Percentiles rank a stretch among this genome's conserved stretches.
Conservation (phyloP, 2,329 filamentous ascomycete species). For the Magnaporthiopsis poae region DNA sequence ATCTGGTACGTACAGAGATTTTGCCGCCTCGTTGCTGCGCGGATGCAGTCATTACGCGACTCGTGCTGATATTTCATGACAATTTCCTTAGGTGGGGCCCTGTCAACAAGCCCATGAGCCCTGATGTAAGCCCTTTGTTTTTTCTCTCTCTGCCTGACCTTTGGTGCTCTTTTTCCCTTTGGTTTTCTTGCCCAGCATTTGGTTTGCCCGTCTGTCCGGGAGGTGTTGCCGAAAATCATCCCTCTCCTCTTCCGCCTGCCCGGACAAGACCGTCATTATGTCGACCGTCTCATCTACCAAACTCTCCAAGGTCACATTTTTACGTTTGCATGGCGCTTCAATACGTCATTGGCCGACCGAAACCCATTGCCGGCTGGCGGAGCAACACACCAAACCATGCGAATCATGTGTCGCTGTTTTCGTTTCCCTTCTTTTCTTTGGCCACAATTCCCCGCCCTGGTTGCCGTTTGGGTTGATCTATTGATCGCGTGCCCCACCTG, state of each 20-base stretch:
- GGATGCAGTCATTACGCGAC: constrained; percentile 7
- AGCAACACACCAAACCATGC: background rate
- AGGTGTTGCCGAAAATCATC: background rate
- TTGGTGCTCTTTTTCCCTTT: constrained; percentile 10
- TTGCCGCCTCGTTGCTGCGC: background rate
- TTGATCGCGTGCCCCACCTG: constrained; percentile 4
- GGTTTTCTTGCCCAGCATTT: constrained; percentile 6
- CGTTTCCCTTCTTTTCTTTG: background rate
- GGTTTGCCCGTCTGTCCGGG: constrained; percentile 3
- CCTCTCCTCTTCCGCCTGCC: background rate
- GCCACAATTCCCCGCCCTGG: background rate
- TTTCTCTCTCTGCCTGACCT: background rate
- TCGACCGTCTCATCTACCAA: background rate
- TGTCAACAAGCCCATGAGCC: constrained; percentile 97
- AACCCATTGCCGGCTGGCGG: background rate
- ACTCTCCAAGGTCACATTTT: background rate
- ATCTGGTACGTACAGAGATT: constrained; percentile 55
- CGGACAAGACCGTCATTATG: background rate
- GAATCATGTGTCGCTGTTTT: background rate
- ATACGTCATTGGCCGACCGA: background rate
- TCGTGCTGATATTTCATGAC: constrained; percentile 5
- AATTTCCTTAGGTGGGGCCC: constrained; percentile 63
- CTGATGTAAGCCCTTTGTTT: constrained; percentile 61
- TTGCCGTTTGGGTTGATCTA: constrained; percentile 1
- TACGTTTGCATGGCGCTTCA: background rate